phyloP scores from a whole-genome alignment of 805 yeast species.

The Wickerhamomyces bisporus region DNA sequence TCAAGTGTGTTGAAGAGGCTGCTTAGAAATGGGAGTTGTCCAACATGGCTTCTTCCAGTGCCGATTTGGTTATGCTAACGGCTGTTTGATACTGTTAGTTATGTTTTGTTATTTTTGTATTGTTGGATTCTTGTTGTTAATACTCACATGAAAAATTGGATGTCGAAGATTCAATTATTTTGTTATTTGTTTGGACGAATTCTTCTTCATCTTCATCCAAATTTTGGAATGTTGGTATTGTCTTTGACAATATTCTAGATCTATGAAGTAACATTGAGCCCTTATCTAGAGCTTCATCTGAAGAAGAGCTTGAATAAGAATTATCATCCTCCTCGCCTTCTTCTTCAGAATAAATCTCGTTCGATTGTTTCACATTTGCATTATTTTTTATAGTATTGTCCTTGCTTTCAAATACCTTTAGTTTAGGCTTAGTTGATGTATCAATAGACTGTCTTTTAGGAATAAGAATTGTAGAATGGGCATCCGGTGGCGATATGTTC shows the following conservation, averaged over 20 bases:
- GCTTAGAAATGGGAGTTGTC: slow-evolving; percentile 27
- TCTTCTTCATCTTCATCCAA: slow-evolving; percentile 16
- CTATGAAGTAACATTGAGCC: slow-evolving; percentile 21
- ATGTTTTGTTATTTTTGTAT: slow-evolving; percentile 1
- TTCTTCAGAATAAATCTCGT: not conserved
- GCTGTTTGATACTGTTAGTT: slow-evolving; percentile 12
- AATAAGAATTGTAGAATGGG: slow-evolving; percentile 1
- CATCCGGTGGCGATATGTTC: not conserved
- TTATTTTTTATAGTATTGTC: no score
- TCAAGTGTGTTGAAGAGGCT: slow-evolving; percentile 33
- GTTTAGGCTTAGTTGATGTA: not conserved
- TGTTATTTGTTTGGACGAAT: not conserved
- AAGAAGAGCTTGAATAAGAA: slow-evolving; percentile 1
- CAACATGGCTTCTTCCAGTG: slow-evolving; percentile 36
- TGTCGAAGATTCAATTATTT: slow-evolving; percentile 16
- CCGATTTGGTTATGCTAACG: slow-evolving; percentile 33
- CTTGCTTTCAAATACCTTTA: no score
- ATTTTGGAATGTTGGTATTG: slow-evolving; percentile 13
- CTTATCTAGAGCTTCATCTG: slow-evolving; percentile 2
- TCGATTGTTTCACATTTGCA: not conserved
- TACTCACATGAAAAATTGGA: slow-evolving; percentile 30
- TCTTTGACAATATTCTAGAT: slow-evolving; percentile 20
- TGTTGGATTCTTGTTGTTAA: not conserved
- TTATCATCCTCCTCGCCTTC: not conserved
- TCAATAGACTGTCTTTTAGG: slow-evolving; percentile 1